A percentile compares a stretch with the other conserved stretches of the same genome.
phyloP scores from a whole-genome alignment of 2,329 filamentous ascomycete genomes.

The Purpureocillium lavendulum region DNA sequence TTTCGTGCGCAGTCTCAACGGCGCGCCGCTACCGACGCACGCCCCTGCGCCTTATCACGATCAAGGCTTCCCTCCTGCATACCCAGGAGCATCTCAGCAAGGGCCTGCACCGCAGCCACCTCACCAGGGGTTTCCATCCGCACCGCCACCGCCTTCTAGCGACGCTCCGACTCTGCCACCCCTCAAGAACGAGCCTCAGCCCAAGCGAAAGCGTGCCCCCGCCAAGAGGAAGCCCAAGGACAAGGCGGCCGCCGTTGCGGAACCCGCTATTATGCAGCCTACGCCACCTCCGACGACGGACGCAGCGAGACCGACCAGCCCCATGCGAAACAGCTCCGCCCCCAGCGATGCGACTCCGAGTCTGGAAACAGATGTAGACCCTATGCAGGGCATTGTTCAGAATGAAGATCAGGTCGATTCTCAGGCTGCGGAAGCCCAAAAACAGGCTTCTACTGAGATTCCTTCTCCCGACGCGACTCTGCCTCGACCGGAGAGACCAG shows the following conservation, averaged over 20 bases:
- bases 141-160: constrained; percentile 6
- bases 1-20: constrained; percentile 26
- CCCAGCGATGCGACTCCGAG: background rate
- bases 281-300: constrained; percentile 32
- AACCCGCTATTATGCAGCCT: constrained; percentile 18
- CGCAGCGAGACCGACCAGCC: constrained; percentile 20
- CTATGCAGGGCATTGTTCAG: background rate
- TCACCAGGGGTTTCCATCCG: background rate
- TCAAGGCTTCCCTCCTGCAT: constrained; percentile 7
- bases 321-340: constrained; percentile 1
- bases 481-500: no score
- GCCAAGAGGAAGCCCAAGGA: constrained; percentile 11
- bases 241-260: constrained; percentile 4
- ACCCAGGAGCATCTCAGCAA: background rate
- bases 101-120: background rate
- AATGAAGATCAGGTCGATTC: background rate
- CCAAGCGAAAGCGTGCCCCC: constrained; percentile 6
- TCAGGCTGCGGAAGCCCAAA: no score
- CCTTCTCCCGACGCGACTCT: no score
- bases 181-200: constrained; percentile 11
- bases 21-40: constrained; percentile 8
- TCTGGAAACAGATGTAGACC: background rate
- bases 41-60: background rate
- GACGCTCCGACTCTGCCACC: constrained; percentile 11
- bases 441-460: no score